Base-by-base conservation (phyloP, 2,329 filamentous ascomycete genomes). In the Aspergillus candidus region DNA sequence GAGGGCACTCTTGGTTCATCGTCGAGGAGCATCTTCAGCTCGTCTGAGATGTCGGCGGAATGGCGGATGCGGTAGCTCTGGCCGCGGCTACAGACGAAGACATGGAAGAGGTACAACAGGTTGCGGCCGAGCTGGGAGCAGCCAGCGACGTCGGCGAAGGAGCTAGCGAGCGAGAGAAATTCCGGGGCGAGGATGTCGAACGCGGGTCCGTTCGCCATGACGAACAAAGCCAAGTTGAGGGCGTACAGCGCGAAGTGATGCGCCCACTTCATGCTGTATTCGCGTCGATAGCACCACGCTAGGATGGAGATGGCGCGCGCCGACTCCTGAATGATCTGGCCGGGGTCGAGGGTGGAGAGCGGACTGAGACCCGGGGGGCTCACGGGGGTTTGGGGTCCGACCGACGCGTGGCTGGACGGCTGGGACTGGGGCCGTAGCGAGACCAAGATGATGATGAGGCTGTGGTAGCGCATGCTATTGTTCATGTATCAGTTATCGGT, bases 211-310 rank as follows among this genome's bases (percentile, higher is more conserved):
- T 63, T 58, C 2, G 67, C 44, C 50, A 68, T 46, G 0, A 59
- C 57, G 35, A 67, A 68, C 1, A 68, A 46, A 2, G 65, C 65
- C 6, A 68, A 52, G 15, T 66, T 68, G 38, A 68, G 61, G 0
- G 65, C 62, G 39, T 67, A 68, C 45, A 68, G 52, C 11, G 63
- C 60, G 35, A 67, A 68, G 14, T 61, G 55, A 41, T 68, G 65
- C 5, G 61, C 62, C 4, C 63, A 58, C 29, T 48, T 60, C 43
- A 68, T 50, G 4, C 65, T 62, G 40, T 59, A 65, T 32, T 67
- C 62, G 8, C 54, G 54, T 11, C 61, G 55, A 27, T 67, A 60
- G 0, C 62, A 50, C 10, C 57, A 58, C 0, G 59, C 50, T 3
- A 68, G 52, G 1, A 41, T 34, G 1, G 63, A 55, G 11, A 68